Percentiles rank a stretch among this genome's conserved stretches.
phyloP scores from a whole-genome alignment of 225 moss, liverwort and hornwort genomes.

The Pseudoscleropodium purum region DNA sequence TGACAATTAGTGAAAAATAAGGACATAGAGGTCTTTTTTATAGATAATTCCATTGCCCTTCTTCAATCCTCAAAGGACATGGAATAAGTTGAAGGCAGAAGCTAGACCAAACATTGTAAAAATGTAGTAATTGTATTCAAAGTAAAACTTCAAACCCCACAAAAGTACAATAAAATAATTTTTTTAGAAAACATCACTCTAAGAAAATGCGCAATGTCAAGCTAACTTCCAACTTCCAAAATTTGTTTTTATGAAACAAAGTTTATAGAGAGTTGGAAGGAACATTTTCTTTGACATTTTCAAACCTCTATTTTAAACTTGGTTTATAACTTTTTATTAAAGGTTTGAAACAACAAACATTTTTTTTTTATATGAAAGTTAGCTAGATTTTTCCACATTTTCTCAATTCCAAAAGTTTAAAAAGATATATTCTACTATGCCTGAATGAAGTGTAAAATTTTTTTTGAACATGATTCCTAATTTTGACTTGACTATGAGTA shows the following conservation, averaged over 20 bases:
- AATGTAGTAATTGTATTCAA: neutral
- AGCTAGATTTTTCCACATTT: too few relatives aligned
- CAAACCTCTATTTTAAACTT: neutral
- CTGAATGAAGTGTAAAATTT: too few relatives aligned
- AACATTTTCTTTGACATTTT: neutral
- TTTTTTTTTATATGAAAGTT: too few relatives aligned
- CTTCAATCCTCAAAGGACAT: too few relatives aligned
- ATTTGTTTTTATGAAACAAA: neutral
- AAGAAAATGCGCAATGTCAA: neutral
- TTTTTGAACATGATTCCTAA: too few relatives aligned
- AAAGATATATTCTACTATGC: too few relatives aligned
- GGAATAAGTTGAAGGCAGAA: neutral
- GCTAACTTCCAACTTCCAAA: too few relatives aligned
- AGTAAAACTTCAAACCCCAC: neutral
- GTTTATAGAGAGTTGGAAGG: neutral
- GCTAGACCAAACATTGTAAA: neutral
- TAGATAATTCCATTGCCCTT: neutral
- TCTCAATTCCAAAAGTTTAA: too few relatives aligned
- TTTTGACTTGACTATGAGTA: too few relatives aligned
- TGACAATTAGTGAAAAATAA: neutral
- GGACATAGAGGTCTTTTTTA: accelerated
- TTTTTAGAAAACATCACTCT: too few relatives aligned
- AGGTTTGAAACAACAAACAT: neutral
- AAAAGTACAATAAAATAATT: neutral
- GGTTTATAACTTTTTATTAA: neutral